A percentile compares a stretch with the other conserved stretches of the same genome.
These are phyloP conservation scores for Yamadazyma kanchanaburiensis DNA, from an alignment of 1,139 yeast genomes.

Conservation along the genomic window DNA sequence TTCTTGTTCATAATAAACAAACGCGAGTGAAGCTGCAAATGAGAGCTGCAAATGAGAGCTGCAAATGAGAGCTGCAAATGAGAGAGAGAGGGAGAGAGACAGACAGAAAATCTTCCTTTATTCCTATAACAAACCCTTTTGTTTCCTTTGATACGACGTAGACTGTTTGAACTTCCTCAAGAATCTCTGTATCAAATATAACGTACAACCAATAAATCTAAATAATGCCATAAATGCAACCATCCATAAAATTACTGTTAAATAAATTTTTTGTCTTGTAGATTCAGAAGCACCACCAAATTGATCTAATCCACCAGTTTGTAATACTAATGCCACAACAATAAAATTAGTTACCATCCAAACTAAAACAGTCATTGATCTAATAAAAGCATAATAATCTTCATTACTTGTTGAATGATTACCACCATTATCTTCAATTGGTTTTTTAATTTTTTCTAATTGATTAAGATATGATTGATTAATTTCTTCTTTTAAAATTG, in stretches of 20 bases:
- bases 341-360: constrained; percentile 80
- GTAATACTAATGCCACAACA: constrained; percentile 67
- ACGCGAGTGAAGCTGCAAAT: too few relatives aligned
- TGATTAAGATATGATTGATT: constrained; percentile 61
- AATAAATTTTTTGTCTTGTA: constrained; percentile 45
- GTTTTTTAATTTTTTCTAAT: constrained; percentile 56
- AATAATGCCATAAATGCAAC: constrained; percentile 79
- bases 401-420: constrained; percentile 45
- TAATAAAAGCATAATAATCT: constrained; percentile 74
- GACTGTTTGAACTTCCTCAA: constrained; percentile 20
- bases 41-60: too few relatives aligned
- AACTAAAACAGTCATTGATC: constrained; percentile 74
- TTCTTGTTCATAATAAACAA: constrained; percentile 6
- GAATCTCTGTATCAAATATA: constrained; percentile 50
- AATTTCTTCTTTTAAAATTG: constrained; percentile 60
- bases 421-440: constrained; percentile 24
- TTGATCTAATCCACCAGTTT: constrained; percentile 60
- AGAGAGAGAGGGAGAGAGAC: neutral
- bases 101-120: neutral
- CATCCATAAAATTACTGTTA: constrained; percentile 73
- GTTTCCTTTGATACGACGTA: constrained; percentile 12
- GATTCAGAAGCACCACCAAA: constrained; percentile 20
- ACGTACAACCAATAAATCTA: constrained; percentile 64
- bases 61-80: neutral
- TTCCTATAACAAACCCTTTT: constrained; percentile 12